A percentile compares a stretch with the other conserved stretches of the same genome.
These are phyloP conservation scores for Barbarea vulgaris DNA, from an alignment of 345 rosid species.

Conservation along the genomic window DNA sequence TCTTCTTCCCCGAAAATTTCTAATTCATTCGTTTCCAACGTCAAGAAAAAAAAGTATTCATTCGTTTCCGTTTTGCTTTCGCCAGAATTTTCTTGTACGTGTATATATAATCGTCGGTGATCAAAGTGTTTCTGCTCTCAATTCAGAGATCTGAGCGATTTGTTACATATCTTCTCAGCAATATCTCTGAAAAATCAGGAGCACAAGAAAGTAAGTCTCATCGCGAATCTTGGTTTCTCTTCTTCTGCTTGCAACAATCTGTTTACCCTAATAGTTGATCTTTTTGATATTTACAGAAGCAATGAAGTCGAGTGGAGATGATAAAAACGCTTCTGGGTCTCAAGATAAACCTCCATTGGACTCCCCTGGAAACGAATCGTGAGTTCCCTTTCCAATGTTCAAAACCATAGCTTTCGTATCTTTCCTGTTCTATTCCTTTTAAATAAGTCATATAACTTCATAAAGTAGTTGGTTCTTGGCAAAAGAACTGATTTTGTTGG, in stretches of 20 bases:
- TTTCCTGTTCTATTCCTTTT: background rate
- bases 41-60: no score
- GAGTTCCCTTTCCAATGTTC: conserved; percentile 36
- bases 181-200: conserved; percentile 17
- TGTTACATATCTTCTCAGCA: background rate
- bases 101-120: background rate
- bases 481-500: background rate
- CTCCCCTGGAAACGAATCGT: conserved; percentile 74
- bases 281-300: conserved; percentile 27
- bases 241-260: background rate
- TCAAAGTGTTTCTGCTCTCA: conserved; percentile 7
- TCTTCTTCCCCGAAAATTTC: background rate
- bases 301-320: conserved; percentile 74
- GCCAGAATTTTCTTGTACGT: background rate
- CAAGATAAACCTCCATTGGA: conserved; percentile 74
- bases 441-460: no score
- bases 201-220: conserved; percentile 25
- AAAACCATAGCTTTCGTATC: background rate
- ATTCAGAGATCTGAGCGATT: conserved; percentile 38
- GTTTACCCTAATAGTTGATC: background rate
- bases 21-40: background rate
- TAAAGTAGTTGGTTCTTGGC: background rate
- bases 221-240: background rate
- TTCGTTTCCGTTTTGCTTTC: background rate
- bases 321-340: conserved; percentile 48